These are phyloP conservation scores for Hymenotorrendiella dingleyae DNA, from an alignment of 2,329 filamentous ascomycete species.

Conservation along the genomic window DNA sequence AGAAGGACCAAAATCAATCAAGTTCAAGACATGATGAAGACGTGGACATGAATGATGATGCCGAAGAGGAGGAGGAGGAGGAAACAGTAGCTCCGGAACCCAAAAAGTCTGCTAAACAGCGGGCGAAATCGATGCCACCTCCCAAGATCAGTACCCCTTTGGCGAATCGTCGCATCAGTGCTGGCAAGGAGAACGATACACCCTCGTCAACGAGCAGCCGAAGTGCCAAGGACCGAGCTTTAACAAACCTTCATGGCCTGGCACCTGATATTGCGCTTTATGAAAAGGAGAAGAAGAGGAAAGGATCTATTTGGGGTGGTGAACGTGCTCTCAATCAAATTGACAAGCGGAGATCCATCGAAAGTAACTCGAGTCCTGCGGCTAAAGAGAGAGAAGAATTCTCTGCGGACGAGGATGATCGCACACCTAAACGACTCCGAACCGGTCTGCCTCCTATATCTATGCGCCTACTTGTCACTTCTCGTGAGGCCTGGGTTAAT, in stretches of 20 bases:
- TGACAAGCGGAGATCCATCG: conserved; percentile 41
- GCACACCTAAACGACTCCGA: conserved; percentile 49
- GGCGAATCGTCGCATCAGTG: conserved; percentile 42
- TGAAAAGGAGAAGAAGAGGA: conserved; percentile 86
- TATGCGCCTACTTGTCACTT: conserved; percentile 75
- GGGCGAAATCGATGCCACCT: conserved; percentile 6
- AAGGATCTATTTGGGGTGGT: conserved; percentile 52
- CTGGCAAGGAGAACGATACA: conserved; percentile 78
- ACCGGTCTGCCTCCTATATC: conserved; percentile 58
- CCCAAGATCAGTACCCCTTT: conserved; percentile 42
- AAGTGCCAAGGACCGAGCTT: conserved; percentile 81
- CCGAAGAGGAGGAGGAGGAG: conserved; percentile 24
- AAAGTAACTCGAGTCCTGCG: conserved; percentile 35
- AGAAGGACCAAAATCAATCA: conserved; percentile 33
- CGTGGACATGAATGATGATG: conserved; percentile 7
- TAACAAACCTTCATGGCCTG: conserved; percentile 68
- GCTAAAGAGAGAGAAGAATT: conserved; percentile 35
- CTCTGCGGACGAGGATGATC: conserved; percentile 41
- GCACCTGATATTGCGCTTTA: conserved; percentile 84
- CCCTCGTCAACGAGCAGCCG: conserved; percentile 61
- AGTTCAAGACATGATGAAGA: conserved; percentile 9
- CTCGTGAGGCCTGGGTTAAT: conserved; percentile 75
- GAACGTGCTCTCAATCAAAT: conserved; percentile 55
- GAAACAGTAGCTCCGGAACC: conserved; percentile 25
- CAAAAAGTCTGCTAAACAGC: conserved; percentile 6